phyloP scores from a whole-genome alignment of 2,329 filamentous ascomycete species.

The Berkeleyomyces basicola region DNA sequence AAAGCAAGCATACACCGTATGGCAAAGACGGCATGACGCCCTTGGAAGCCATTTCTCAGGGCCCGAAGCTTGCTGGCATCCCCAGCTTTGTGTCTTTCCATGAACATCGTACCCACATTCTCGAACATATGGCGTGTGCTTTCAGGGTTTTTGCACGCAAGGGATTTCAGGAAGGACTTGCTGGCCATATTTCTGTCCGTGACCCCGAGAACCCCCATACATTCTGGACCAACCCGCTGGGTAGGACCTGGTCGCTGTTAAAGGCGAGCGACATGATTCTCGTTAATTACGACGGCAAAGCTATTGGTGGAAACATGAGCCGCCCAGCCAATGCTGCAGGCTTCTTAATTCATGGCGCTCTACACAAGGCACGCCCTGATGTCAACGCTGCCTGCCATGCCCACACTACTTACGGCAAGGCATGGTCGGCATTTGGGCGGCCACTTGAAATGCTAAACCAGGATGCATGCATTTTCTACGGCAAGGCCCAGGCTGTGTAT shows the following conservation, averaged over 20 bases:
- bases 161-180: slow-evolving; percentile 29
- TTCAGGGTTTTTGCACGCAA: slow-evolving; percentile 32
- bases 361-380: slow-evolving; percentile 46
- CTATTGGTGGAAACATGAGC: slow-evolving; percentile 41
- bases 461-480: slow-evolving; percentile 47
- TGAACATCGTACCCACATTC: slow-evolving; percentile 21
- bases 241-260: slow-evolving; percentile 47
- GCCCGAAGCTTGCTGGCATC: slow-evolving; percentile 7
- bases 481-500: slow-evolving; percentile 42
- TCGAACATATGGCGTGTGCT: slow-evolving; percentile 28
- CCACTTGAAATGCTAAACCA: slow-evolving; percentile 53
- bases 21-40: slow-evolving; percentile 10
- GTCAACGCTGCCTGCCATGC: slow-evolving; percentile 51
- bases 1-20: background rate
- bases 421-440: slow-evolving; percentile 46
- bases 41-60: slow-evolving; percentile 10
- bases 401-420: slow-evolving; percentile 45
- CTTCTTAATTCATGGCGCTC: slow-evolving; percentile 50
- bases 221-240: slow-evolving; percentile 39
- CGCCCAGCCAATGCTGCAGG: slow-evolving; percentile 47
- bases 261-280: slow-evolving; percentile 51
- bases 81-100: slow-evolving; percentile 15
- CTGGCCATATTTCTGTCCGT: slow-evolving; percentile 30
- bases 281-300: slow-evolving; percentile 39
- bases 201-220: slow-evolving; percentile 22